These are phyloP conservation scores for Aspergillus aculeatinus DNA, from an alignment of 2,329 filamentous ascomycete species.

Conservation along the genomic window DNA sequence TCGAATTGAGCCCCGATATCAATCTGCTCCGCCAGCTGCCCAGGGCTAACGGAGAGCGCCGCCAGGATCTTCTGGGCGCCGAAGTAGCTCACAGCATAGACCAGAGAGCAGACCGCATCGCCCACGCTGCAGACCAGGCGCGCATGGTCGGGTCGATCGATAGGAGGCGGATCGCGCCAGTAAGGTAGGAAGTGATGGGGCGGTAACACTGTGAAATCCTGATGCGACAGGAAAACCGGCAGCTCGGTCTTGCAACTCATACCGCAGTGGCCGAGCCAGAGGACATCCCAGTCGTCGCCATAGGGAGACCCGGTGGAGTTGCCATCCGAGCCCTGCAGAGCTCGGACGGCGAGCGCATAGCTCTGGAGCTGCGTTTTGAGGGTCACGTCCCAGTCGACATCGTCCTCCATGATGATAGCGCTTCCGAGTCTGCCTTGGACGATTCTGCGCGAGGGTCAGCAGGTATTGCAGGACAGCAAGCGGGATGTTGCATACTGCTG, in stretches of 20 bases:
- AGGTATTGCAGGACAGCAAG: not conserved
- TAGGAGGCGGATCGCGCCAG: slow-evolving; percentile 19
- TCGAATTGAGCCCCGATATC: slow-evolving; percentile 26
- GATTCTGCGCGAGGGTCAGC: slow-evolving; percentile 5
- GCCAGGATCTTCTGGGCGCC: slow-evolving; percentile 22
- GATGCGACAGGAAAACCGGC: slow-evolving; percentile 13
- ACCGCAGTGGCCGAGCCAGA: slow-evolving; percentile 28
- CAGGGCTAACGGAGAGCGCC: slow-evolving; percentile 22
- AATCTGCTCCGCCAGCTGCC: slow-evolving; percentile 18
- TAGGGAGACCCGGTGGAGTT: slow-evolving; percentile 9
- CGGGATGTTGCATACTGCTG: slow-evolving; percentile 11
- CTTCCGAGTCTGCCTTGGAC: slow-evolving; percentile 16
- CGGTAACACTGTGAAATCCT: slow-evolving; percentile 19
- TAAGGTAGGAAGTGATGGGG: slow-evolving; percentile 23
- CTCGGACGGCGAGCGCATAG: slow-evolving; percentile 11
- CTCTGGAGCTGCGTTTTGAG: slow-evolving; percentile 18
- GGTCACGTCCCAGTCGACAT: slow-evolving; percentile 17
- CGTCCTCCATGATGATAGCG: slow-evolving; percentile 21
- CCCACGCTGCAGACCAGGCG: slow-evolving; percentile 16
- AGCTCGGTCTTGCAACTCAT: slow-evolving; percentile 16
- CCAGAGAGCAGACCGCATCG: slow-evolving; percentile 20
- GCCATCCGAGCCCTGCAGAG: slow-evolving; percentile 3
- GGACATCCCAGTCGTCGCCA: slow-evolving; percentile 23
- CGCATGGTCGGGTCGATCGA: slow-evolving; percentile 11
- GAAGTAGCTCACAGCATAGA: slow-evolving; percentile 23